Conservation (phyloP, 2,329 filamentous ascomycete species). For the Xylariales sp. region DNA sequence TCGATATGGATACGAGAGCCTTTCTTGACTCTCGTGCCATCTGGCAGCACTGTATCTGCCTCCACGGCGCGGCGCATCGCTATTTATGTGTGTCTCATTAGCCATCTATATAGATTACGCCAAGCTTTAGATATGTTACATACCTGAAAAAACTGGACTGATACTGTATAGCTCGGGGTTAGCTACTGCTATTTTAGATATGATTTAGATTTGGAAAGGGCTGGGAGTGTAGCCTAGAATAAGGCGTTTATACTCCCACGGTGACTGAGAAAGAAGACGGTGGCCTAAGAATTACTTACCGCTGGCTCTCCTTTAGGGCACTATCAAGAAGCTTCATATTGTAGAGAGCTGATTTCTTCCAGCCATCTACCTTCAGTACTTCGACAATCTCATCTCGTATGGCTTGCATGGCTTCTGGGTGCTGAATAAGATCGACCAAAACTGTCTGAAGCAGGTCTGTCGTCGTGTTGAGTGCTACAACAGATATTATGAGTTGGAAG, state of each 20-base stretch:
- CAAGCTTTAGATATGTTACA: not conserved
- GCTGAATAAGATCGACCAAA: constrained; percentile 55
- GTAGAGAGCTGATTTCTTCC: constrained; percentile 44
- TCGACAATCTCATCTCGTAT: constrained; percentile 57
- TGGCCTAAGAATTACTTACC: not conserved
- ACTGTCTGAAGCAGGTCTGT: constrained; percentile 48
- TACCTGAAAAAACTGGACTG: constrained; percentile 44
- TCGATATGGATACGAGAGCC: constrained; percentile 41
- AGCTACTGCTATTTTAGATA: not conserved
- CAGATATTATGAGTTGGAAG: constrained; percentile 47
- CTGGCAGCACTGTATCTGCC: constrained; percentile 37
- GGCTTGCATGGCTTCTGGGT: constrained; percentile 55
- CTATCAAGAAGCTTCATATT: constrained; percentile 53
- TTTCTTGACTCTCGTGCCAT: constrained; percentile 42
- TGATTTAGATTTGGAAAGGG: not conserved
- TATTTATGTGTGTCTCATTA: constrained; percentile 19
- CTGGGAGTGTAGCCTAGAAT: not conserved
- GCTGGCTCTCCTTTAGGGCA: constrained; percentile 53
- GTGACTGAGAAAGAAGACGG: too few relatives aligned
- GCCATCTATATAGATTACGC: not conserved
- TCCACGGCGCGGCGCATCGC: constrained; percentile 41
- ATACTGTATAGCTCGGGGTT: constrained; percentile 33
- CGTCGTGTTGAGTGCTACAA: constrained; percentile 54
- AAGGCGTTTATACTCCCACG: not conserved
- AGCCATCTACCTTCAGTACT: constrained; percentile 39